These are phyloP conservation scores for Gymnopilus dilepis DNA, from an alignment of 768 basidiomycete species.

Conservation along the genomic window DNA sequence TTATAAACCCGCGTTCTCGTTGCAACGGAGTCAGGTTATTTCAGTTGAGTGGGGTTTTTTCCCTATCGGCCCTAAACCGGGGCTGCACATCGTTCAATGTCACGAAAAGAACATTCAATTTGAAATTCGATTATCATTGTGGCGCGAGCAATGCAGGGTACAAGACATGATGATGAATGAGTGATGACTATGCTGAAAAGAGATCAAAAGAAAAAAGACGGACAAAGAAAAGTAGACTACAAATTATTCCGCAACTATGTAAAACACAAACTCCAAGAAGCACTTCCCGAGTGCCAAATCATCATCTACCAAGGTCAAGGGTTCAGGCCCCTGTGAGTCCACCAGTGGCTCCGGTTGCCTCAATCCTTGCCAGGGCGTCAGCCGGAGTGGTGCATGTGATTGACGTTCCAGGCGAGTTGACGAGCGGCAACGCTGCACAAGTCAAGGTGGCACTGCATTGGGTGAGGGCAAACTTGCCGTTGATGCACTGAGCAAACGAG, in stretches of 20 bases:
- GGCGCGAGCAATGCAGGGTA: background rate
- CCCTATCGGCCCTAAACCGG: too few species aligned
- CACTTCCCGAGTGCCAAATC: slow-evolving; percentile 1
- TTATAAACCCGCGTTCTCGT: background rate
- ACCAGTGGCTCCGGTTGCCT: slow-evolving; percentile 46
- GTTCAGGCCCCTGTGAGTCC: slow-evolving; percentile 43
- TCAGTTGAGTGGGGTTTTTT: too few species aligned
- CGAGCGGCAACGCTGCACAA: slow-evolving; percentile 59
- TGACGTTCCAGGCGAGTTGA: slow-evolving; percentile 56
- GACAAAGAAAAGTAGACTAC: background rate
- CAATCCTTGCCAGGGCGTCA: slow-evolving; percentile 50
- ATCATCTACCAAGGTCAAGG: background rate
- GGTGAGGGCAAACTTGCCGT: slow-evolving; percentile 48
- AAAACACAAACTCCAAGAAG: slow-evolving; percentile 6
- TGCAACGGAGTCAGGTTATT: background rate
- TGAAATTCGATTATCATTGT: background rate
- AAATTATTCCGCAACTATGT: slow-evolving; percentile 14
- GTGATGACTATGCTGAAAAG: slow-evolving; percentile 3
- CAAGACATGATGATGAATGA: background rate
- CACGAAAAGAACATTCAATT: too few species aligned
- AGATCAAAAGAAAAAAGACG: background rate
- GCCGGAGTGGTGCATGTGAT: slow-evolving; percentile 54
- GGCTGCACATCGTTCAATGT: too few species aligned
- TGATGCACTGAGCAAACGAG: slow-evolving; percentile 57
- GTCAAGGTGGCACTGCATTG: slow-evolving; percentile 41